A percentile compares a stretch with the other conserved stretches of the same genome.
Conservation (phyloP, 2,329 filamentous ascomycete genomes). For the Ophiostoma ips region DNA sequence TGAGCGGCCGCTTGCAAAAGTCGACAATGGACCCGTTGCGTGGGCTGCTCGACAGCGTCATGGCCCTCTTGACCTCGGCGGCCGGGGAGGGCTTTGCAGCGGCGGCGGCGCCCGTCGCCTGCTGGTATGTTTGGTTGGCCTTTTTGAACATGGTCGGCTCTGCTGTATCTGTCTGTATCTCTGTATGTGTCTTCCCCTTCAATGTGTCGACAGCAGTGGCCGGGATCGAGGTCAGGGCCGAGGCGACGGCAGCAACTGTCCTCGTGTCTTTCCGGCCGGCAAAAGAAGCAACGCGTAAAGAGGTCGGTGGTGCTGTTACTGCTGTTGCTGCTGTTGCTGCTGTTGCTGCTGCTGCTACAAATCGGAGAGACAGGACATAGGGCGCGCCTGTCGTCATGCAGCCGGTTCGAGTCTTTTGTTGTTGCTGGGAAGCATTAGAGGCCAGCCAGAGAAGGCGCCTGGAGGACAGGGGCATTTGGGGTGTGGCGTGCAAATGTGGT, state of each 20-base stretch:
- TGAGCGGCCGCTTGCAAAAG: slow-evolving; percentile 7
- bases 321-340: slow-evolving; percentile 7
- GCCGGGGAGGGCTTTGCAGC: slow-evolving; percentile 8
- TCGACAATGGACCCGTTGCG: slow-evolving; percentile 24
- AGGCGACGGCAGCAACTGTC: not conserved
- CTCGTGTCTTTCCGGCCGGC: not conserved
- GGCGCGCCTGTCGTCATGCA: slow-evolving; percentile 16
- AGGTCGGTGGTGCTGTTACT: slow-evolving; percentile 5
- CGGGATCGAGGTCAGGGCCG: not conserved
- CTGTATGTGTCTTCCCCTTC: no score
- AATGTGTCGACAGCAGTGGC: no score
- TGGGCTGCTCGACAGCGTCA: slow-evolving; percentile 24
- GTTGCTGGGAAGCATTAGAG: not conserved
- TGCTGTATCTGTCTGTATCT: no score
- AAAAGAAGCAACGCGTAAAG: not conserved
- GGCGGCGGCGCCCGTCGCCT: not conserved
- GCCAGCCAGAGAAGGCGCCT: not conserved
- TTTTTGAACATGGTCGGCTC: slow-evolving; percentile 19
- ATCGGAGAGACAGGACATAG: slow-evolving; percentile 11
- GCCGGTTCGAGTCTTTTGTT: slow-evolving; percentile 6
- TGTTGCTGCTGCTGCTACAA: slow-evolving; percentile 8
- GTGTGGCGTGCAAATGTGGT: not conserved
- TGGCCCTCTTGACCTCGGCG: not conserved
- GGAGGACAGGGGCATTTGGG: not conserved
- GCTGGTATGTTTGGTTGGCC: slow-evolving; percentile 20